Conservation (phyloP, 176 grass and related monocot genomes). For the Triticum turgidum region DNA sequence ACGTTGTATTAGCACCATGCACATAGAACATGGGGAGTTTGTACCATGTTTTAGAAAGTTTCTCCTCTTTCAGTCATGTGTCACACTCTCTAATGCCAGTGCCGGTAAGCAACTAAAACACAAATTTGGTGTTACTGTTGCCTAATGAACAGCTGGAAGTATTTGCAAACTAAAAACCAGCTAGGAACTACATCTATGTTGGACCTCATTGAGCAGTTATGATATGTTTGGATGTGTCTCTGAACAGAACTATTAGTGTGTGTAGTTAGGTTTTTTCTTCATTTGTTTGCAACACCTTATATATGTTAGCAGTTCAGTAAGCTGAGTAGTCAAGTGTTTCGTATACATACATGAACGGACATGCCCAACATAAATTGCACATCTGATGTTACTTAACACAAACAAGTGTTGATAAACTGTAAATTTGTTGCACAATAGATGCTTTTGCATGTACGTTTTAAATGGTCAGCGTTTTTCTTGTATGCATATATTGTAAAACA, state of each 20-base stretch:
- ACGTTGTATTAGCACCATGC: not conserved
- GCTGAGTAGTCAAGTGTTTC: not conserved
- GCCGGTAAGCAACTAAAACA: not conserved
- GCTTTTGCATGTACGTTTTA: not conserved
- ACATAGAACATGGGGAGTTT: not conserved
- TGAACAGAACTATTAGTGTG: not conserved
- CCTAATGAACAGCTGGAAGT: not conserved
- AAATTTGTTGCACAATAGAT: not conserved
- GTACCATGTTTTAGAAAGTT: not conserved
- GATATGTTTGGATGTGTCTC: not conserved
- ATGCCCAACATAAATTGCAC: not conserved
- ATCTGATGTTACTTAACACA: not conserved
- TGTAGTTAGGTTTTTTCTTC: not conserved
- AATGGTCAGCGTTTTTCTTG: not conserved
- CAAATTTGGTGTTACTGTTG: not conserved
- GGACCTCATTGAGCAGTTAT: not conserved
- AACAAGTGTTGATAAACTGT: not conserved
- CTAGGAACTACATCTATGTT: not conserved
- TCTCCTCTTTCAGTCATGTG: not conserved
- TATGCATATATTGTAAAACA: not conserved
- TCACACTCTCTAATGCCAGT: not conserved
- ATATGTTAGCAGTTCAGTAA: not conserved
- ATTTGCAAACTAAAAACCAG: constrained; percentile 8
- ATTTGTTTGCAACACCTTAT: not conserved
- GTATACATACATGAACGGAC: not conserved